Evolutionary conservation across 345 rosid species (phyloP), one percentile per base, ranked within the genome.

Genomic region (Microcos paniculata): DNA sequence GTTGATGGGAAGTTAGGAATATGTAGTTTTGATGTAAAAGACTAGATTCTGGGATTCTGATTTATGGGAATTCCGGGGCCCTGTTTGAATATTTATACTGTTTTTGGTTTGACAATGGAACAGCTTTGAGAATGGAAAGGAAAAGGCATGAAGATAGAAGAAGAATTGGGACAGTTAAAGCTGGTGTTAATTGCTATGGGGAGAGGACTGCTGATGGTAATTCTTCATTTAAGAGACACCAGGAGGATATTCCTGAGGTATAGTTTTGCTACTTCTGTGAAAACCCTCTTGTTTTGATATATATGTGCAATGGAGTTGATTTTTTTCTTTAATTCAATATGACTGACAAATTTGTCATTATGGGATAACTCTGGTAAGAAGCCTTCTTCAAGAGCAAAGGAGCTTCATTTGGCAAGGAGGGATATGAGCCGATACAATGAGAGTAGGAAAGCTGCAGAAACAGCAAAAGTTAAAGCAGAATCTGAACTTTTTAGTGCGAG

Each of bases 131-230:
- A 57, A 90, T 91, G 94, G 91, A 77, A 4, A 79, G 80, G 72
- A 76, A 74, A 62, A 85, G 58, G 31, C 68, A 75, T 45, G 85
- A 77, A 45, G 85, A 74, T 33, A 72, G 82, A 52, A 85, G 84
- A 80, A 86, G 82, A 85, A 76, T 48, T 23, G 92, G 92, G 73
- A 68, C 95, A n/a, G 97, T 91, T 26, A 91, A 84, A 82, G 91
- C 88, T 53, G 83, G 92, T 70, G 76, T 86, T 75, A 80, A 70
- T 79, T 76, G 66, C 76, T 82, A 77, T 21, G 90, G 92, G 72
- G 89, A 86, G 70, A 86, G 62, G 80, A 76, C 85, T 85, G 77
- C 71, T 70, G 83, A 82, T 53, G 82, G 67, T 59, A 72, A 70
- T 73, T 74, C 88, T 69, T 80, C 84, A 38, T 10, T 62, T 38